Evolutionary conservation across 768 basidiomycete genomes (phyloP).

Genomic region (Mrakia frigida): DNA sequence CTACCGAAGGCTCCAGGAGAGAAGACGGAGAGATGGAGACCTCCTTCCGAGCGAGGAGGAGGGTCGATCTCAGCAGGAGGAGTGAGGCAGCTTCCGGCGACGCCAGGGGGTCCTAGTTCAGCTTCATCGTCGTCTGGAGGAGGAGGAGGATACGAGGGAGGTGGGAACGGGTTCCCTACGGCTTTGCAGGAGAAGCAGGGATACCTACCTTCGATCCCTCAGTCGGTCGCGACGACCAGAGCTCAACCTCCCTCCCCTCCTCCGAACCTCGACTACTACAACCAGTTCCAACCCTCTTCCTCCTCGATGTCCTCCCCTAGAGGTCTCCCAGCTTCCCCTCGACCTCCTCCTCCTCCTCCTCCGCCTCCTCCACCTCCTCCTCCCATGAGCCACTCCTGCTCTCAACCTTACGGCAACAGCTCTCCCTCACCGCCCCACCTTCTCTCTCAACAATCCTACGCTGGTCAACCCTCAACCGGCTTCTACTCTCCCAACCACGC

Average conservation of each 20-base stretch:
- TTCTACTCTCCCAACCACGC: background rate
- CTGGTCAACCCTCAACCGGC: background rate
- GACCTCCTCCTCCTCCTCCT: background rate
- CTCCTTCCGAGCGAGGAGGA: conserved; percentile 6
- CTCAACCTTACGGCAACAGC: background rate
- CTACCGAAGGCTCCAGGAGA: background rate
- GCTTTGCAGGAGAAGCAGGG: conserved; percentile 9
- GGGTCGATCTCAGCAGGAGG: background rate
- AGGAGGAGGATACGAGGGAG: conserved; percentile 3
- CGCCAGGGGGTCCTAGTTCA: background rate
- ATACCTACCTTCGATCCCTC: conserved; percentile 7
- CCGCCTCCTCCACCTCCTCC: background rate
- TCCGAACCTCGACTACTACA: background rate
- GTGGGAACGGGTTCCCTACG: conserved; percentile 6
- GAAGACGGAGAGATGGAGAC: background rate
- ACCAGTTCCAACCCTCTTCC: conserved; percentile 4
- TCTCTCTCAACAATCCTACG: conserved; percentile 1
- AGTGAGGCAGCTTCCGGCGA: background rate
- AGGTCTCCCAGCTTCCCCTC: background rate
- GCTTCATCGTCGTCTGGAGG: background rate
- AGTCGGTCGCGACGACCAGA: background rate
- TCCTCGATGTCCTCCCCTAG: background rate
- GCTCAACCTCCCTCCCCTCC: background rate
- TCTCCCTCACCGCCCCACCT: background rate
- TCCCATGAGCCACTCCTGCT: background rate